Evolutionary conservation across 2,329 filamentous ascomycete species (phyloP).

Genomic region (Stemphylium lycopersici): DNA sequence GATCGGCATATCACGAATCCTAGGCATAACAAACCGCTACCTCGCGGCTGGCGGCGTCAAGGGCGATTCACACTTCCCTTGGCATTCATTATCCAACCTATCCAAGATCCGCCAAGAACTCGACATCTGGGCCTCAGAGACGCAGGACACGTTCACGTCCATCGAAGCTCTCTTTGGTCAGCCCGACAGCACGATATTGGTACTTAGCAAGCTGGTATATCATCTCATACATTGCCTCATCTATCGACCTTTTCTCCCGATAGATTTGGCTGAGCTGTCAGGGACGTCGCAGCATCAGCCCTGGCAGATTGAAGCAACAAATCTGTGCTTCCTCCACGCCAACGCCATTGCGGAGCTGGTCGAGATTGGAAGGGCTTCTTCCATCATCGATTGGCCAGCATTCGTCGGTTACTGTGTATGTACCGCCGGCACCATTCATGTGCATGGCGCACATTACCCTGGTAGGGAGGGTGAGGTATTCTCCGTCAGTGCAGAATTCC

Average conservation of each 20-base stretch:
- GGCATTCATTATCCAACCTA: conserved; percentile 83
- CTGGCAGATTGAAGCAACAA: conserved; percentile 91
- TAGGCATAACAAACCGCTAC: conserved; percentile 84
- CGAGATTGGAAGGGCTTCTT: conserved; percentile 75
- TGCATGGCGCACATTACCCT: conserved; percentile 83
- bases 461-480: conserved; percentile 66
- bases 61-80: conserved; percentile 88
- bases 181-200: conserved; percentile 75
- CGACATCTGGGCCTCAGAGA: conserved; percentile 83
- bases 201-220: conserved; percentile 85
- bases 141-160: conserved; percentile 78
- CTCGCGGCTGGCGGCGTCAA: conserved; percentile 85
- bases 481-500: conserved; percentile 70
- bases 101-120: conserved; percentile 86
- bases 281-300: conserved; percentile 84
- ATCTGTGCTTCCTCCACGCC: conserved; percentile 83
- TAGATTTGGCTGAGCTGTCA: conserved; percentile 80
- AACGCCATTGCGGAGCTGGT: conserved; percentile 86
- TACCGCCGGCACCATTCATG: conserved; percentile 85
- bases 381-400: conserved; percentile 80
- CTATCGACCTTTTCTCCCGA: conserved; percentile 84
- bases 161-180: conserved; percentile 78
- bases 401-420: conserved; percentile 88
- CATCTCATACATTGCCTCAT: conserved; percentile 86
- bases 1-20: conserved; percentile 81